Percentiles rank a stretch among this genome's conserved stretches.
Evolutionary conservation across 345 rosid genomes (phyloP).

Genomic region (Populus pruinosa): DNA sequence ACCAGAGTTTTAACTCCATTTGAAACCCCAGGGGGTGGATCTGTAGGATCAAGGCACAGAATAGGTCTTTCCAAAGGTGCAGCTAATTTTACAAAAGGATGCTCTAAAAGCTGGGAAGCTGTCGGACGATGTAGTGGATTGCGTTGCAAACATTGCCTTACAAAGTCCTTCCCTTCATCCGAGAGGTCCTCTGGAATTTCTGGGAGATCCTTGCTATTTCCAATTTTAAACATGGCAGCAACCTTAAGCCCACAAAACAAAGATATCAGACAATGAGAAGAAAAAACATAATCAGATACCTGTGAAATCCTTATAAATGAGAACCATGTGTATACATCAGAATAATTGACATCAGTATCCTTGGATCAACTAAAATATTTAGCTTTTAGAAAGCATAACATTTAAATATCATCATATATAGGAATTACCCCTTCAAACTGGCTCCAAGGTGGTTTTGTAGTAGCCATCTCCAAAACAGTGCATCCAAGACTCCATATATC

Average conservation of each 20-base stretch:
- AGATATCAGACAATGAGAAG: background rate
- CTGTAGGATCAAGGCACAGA: constrained; percentile 35
- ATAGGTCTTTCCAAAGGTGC: constrained; percentile 54
- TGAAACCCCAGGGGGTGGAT: constrained; percentile 35
- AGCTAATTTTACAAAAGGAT: constrained; percentile 55
- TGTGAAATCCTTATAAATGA: background rate
- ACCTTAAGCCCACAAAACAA: constrained; percentile 14
- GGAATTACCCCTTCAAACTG: constrained; percentile 68
- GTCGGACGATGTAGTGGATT: constrained; percentile 57
- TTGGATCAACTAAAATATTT: background rate
- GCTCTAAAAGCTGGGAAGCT: constrained; percentile 54
- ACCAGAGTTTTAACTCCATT: constrained; percentile 60
- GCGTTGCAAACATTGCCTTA: constrained; percentile 58
- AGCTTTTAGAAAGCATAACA: background rate
- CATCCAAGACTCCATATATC: constrained; percentile 91
- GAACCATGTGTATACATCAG: background rate
- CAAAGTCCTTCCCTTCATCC: constrained; percentile 64
- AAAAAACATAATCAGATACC: background rate
- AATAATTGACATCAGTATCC: background rate
- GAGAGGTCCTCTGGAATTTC: constrained; percentile 64
- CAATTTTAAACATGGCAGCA: constrained; percentile 76
- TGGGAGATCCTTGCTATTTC: constrained; percentile 75
- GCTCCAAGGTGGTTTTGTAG: constrained; percentile 83
- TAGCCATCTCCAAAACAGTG: constrained; percentile 82
- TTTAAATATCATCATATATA: background rate